phyloP scores from a whole-genome alignment of 495 filamentous ascomycete genomes.

The Astrothelium subdiscretum region DNA sequence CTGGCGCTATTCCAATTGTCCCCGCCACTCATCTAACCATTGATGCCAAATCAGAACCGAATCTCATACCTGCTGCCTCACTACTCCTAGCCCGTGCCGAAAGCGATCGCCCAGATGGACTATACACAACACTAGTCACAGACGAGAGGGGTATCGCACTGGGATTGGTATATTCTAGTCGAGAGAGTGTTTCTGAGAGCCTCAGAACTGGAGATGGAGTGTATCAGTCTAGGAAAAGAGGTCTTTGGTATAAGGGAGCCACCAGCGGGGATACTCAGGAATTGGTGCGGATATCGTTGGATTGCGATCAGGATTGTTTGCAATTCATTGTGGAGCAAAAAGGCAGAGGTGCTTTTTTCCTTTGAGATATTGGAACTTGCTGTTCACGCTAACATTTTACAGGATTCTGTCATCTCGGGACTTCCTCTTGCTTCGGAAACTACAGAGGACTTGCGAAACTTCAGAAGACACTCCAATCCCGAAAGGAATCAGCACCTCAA shows the following conservation, averaged over 20 bases:
- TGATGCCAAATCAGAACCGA: slow-evolving; percentile 35
- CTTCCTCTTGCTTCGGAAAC: slow-evolving; percentile 80
- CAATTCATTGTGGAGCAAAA: slow-evolving; percentile 82
- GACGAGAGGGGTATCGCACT: slow-evolving; percentile 79
- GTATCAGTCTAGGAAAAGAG: slow-evolving; percentile 89
- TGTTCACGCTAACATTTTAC: slow-evolving; percentile 14
- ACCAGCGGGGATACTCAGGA: slow-evolving; percentile 89
- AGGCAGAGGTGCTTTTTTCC: slow-evolving; percentile 44
- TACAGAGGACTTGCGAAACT: slow-evolving; percentile 71
- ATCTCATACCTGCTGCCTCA: slow-evolving; percentile 53
- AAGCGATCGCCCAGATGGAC: slow-evolving; percentile 72
- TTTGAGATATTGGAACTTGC: slow-evolving; percentile 3
- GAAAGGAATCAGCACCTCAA: slow-evolving; percentile 68
- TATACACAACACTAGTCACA: slow-evolving; percentile 78
- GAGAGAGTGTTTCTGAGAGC: slow-evolving; percentile 78
- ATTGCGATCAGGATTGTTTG: slow-evolving; percentile 89
- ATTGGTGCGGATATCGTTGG: slow-evolving; percentile 67
- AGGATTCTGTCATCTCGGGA: slow-evolving; percentile 93
- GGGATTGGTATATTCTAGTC: slow-evolving; percentile 85
- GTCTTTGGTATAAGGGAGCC: slow-evolving; percentile 93
- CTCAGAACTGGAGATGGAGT: slow-evolving; percentile 80
- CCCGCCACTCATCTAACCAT: slow-evolving; percentile 56
- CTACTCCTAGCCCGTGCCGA: slow-evolving; percentile 57
- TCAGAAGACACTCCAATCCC: slow-evolving; percentile 67
- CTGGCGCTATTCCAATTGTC: slow-evolving; percentile 66